Conservation (phyloP, 805 yeast species). For the Candida odintsovae region DNA sequence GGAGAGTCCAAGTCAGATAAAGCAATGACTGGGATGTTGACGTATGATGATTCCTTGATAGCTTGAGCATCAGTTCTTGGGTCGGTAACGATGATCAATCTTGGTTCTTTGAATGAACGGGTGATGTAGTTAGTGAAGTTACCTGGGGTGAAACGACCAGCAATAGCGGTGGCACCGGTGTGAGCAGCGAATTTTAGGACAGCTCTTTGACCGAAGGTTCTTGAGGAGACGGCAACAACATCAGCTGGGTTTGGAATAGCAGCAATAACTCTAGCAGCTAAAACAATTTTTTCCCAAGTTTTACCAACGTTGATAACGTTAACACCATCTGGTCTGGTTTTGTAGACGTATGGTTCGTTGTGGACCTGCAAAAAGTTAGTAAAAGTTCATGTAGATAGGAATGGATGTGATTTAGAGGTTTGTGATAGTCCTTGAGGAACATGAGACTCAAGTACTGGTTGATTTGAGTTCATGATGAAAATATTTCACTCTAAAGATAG, state of each 20-base stretch:
- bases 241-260: conserved; percentile 98
- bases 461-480: background rate
- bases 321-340: conserved; percentile 99
- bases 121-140: conserved; percentile 99
- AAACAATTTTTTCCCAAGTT: conserved; percentile 99
- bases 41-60: conserved; percentile 99
- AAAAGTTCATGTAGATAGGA: background rate
- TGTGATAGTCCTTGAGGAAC: background rate
- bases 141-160: conserved; percentile 99
- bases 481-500: background rate
- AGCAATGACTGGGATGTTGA: conserved; percentile 99
- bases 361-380: conserved; percentile 55
- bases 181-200: conserved; percentile 98
- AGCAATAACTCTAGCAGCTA: conserved; percentile 99
- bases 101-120: conserved; percentile 99
- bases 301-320: conserved; percentile 97
- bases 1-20: conserved; percentile 98
- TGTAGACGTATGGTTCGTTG: conserved; percentile 95
- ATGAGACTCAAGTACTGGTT: background rate
- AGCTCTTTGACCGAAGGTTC: conserved; percentile 99
- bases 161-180: conserved; percentile 99
- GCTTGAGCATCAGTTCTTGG: conserved; percentile 99
- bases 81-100: conserved; percentile 98
- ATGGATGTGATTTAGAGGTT: background rate
- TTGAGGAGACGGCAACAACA: conserved; percentile 97